phyloP scores from a whole-genome alignment of 257 asterid genomes.

The Parsonsia alboflavescens region DNA sequence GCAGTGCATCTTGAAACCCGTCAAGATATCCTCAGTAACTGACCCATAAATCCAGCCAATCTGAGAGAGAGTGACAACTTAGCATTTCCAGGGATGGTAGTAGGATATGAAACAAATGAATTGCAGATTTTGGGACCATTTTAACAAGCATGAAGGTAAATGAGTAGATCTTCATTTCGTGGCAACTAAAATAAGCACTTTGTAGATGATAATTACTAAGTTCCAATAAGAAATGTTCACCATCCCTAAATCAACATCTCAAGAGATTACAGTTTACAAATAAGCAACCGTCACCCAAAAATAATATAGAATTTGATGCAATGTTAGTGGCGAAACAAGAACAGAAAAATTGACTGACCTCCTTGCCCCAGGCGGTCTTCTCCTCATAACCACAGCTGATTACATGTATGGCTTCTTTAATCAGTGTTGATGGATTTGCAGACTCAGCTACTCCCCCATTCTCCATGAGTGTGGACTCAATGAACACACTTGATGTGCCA shows the following conservation, averaged over 20 bases:
- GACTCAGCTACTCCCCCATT: conserved; percentile 84
- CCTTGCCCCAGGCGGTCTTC: conserved; percentile 99
- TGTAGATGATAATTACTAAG: too few relatives aligned
- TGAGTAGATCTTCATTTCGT: background rate
- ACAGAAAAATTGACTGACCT: conserved; percentile 42
- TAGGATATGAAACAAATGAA: background rate
- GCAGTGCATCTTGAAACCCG: conserved; percentile 99
- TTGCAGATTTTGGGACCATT: background rate
- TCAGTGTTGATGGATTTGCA: conserved; percentile 69
- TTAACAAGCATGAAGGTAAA: background rate
- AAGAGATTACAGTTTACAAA: background rate
- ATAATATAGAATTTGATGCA: background rate
- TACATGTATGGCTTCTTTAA: conserved; percentile 94
- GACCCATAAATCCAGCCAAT: conserved; percentile 99
- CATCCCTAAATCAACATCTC: too few relatives aligned
- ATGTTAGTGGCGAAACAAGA: background rate
- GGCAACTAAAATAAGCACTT: background rate
- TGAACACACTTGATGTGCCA: conserved; percentile 80
- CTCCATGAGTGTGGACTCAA: conserved; percentile 91
- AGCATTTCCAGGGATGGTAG: background rate
- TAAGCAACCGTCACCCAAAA: background rate
- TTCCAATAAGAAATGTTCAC: too few relatives aligned
- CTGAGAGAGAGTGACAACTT: conserved; percentile 24
- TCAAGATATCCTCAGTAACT: conserved; percentile 90
- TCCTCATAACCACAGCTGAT: conserved; percentile 96